phyloP scores from a whole-genome alignment of 805 yeast genomes.

The Candida ipomoeae region DNA sequence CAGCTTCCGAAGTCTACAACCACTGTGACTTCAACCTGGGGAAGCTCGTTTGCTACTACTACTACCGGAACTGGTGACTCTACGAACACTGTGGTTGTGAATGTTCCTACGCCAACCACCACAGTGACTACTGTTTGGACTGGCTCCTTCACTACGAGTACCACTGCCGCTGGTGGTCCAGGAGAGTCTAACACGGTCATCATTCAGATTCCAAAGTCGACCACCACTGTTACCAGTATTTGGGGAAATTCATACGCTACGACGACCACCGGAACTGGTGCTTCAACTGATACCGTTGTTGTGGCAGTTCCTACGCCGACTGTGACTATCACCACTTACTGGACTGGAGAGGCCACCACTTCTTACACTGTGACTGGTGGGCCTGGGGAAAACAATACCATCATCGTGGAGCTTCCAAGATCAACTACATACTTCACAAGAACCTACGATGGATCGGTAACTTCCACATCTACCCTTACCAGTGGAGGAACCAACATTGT shows the following conservation, averaged over 20 bases:
- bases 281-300: conserved; percentile 18
- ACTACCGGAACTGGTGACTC: conserved; percentile 6
- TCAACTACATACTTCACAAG: conserved; percentile 11
- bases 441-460: conserved; percentile 10
- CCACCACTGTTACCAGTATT: too few relatives aligned
- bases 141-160: too few relatives aligned
- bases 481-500: conserved; percentile 11
- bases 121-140: conserved; percentile 20
- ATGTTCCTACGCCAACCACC: conserved; percentile 8
- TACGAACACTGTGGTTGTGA: conserved; percentile 20
- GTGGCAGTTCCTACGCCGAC: conserved; percentile 12
- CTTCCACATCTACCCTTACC: conserved; percentile 10
- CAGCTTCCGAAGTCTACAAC: conserved; percentile 6
- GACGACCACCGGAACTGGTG: conserved; percentile 14
- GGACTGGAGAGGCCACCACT: conserved; percentile 9
- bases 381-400: conserved; percentile 8
- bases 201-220: too few relatives aligned
- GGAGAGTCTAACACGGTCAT: too few relatives aligned
- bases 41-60: conserved; percentile 4
- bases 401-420: conserved; percentile 10
- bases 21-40: conserved; percentile 8
- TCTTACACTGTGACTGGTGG: conserved; percentile 4
- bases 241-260: conserved; percentile 10
- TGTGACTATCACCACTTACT: conserved; percentile 2
- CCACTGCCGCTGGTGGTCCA: too few relatives aligned